Base-by-base conservation (phyloP, 441 rosid species). In the Hypseocharis bilobata region DNA sequence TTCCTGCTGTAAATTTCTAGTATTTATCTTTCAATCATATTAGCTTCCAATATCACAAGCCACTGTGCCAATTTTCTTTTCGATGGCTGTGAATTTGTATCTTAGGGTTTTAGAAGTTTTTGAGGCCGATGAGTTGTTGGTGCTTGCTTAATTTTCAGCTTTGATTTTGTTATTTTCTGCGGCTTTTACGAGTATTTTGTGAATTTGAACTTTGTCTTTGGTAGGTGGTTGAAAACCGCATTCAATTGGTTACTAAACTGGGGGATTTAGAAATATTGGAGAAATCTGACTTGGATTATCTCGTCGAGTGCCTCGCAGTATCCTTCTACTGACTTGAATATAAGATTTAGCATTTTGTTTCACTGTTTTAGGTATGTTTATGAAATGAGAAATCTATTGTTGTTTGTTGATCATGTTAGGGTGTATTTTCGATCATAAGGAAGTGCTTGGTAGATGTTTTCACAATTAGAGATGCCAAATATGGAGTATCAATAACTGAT, bases 211-310 rank as follows among this genome's bases (percentile, higher is more conserved):
- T 11, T 69, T 66, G 13, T 52, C 17, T 16, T 29, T 20, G 45
- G 65, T 84, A 89, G 96, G 87, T 87, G 11, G 87, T 78, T 1
- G 90, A 89, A 78, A 80, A 66, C 40, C 83, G 88, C 6, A 66
- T 79, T 73, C 81, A 81, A 61, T 67, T 87, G 72, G 74, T 87
- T 60, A 49, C 69, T 17, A 71, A 66, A 65, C 84, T 86, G 26
- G 70, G 55, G 16, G 81, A 83, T 49, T 79, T 82, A 47, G 81
- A 75, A 59, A 16, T 77, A 14, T 60, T 47, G 6, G 79, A 83
- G 61, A 76, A 74, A 54, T 74, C 80, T 29, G 83, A 83, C 45
- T 17, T 78, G 60, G 79, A 78, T 4, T 73, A 75, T 63, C 74
- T 83, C 4, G 65, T 83, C 1, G 75, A 85, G 30, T 76, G 68